Base-by-base conservation (phyloP, 495 filamentous ascomycete species). In the Achaetomiella virescens region DNA sequence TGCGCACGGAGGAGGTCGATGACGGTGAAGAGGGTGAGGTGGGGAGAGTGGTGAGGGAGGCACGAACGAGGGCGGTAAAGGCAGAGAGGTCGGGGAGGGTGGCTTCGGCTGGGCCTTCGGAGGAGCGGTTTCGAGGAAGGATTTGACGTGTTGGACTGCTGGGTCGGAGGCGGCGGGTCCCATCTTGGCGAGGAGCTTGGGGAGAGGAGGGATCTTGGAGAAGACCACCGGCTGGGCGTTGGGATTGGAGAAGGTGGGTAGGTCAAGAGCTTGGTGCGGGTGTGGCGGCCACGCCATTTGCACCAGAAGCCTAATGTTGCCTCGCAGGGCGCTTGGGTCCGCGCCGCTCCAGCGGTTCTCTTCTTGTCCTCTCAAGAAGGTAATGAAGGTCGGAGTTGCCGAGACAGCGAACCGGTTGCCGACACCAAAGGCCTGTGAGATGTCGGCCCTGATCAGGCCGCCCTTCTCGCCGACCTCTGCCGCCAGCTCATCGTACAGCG, bases 351-450 rank as follows among this genome's bases (percentile, higher is more conserved):
- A 97, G 59, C 85, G 76, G 60, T 91, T 84, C 11, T 88, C 77
- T 67, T 91, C 83, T 50, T 84, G 65, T 14, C 90, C 90, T 53
- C 81, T 84, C 35, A 93, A 68, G 61, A 90, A 96, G 2, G 90
- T 91, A 63, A 92, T 87, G 67, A 97, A 97, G 2, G 93, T 96
- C 2, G 92, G 92, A 0, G 90, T 96, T 24, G 85, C 84, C 8
- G 78, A 77, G 50, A 97, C 80, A 38, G 73, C 66, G 69, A 90
- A 96, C 27, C 77, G 80, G 22, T 71, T 70, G 29, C 75, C 80
- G 29, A 92, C 81, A 47, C 90, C 85, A 24, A 77, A 78, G 0
- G 87, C 85, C 17, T 73, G 65, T 48, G 81, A 81, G 43, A 85
- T 80, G 61, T 97, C 93, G 17, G 93, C 87, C 64, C 92, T 96